Base-by-base conservation (phyloP, 2,329 filamentous ascomycete species). In the Stagonosporopsis rhizophila region DNA sequence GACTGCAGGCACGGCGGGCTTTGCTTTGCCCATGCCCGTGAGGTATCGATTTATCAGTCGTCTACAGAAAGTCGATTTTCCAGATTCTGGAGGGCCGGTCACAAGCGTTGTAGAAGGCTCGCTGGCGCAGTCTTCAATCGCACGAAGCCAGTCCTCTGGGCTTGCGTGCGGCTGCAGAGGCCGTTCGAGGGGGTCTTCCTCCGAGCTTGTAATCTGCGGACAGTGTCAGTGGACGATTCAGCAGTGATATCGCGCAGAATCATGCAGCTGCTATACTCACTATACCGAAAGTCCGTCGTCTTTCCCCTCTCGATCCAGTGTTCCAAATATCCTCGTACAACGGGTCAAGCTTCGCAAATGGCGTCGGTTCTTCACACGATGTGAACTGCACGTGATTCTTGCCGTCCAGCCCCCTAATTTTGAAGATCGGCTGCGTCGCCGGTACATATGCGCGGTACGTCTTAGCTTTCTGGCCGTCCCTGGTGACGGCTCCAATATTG, bases 21-120 rank as follows among this genome's bases (percentile, higher is more conserved):
- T 64, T 1, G 50, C 62, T 39, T 67, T 74, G 15, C 73, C 72
- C 28, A 70, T 60, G 41, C 78, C 73, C 3, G 86, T 89, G n/a
- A 91, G 74, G 8, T 91, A 76, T 11, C 85, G 83, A 67, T 93
- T 93, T 8, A 82, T 76, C 2, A 93, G 77, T 4, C 91, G 73
- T 44, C 84, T 85, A 12, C 85, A 83, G 70, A 92, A 90, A 0
- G 89, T 92, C 1, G 90, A 92, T 68, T 93, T 93, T 2, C 90
- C 90, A 2, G 89, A 86, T 0, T 85, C 87, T 61, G 91, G 90
- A 0, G 88, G 85, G 0, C 90, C 90, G 45, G 87, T 87, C 2
- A 91, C 78, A 58, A 92, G 78, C 6, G 85, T 78, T 79, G 77
- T 2, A 73, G 73, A 41, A 74, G 70, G 6, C 67, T 72, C 14